Base-by-base conservation (phyloP, 2,329 filamentous ascomycete species). In the Orbilia javanica region DNA sequence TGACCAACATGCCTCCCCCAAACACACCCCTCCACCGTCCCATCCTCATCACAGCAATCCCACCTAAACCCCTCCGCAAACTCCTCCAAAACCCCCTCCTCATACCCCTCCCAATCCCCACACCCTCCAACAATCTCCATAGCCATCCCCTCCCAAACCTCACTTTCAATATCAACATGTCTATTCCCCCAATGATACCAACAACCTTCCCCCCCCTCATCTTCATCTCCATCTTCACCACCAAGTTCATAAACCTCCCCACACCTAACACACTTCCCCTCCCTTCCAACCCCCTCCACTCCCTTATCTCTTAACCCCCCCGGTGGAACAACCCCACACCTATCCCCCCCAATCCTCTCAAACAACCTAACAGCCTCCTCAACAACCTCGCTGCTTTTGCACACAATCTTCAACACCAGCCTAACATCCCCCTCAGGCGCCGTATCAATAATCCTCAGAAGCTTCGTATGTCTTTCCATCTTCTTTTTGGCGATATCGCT, bases 1-100 rank as follows among this genome's bases (percentile, higher is more conserved):
- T 36, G 6, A 36, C 52, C 15, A 20, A 2, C 29, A 57, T 57
- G 52, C 29, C 15, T 4, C 27, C 50, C 29, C 36, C 10, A 10
- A 0, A 6, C 18, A 39, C 52, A 57, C 29, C 52, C 52, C 29
- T 22, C 31, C 8, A 1, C 6, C 4, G 4, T 8, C 6, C 52
- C 31, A 39, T 57, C 52, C 31, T 22, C 29, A 39, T 57, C 52
- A 27, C 52, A 57, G 6, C 52, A 57, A 57, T 57, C 52, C 52
- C 52, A 57, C 18, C n/a, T 57, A 22, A 11, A 57, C 18, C 52
- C 52, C 52, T 57, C 31, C 29, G n/a, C 52, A 57, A 22, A 57
- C n/a, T 22, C 18, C n/a, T 11, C 31, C 1, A 53, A 10, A 34
- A 57, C n/a, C 6, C 10, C 15, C 0, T 13, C 11, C 1, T 20